Percentiles rank a stretch among this genome's conserved stretches.
Conservation (phyloP, 164 flowering plant species). For the Nymphaea colorata region DNA sequence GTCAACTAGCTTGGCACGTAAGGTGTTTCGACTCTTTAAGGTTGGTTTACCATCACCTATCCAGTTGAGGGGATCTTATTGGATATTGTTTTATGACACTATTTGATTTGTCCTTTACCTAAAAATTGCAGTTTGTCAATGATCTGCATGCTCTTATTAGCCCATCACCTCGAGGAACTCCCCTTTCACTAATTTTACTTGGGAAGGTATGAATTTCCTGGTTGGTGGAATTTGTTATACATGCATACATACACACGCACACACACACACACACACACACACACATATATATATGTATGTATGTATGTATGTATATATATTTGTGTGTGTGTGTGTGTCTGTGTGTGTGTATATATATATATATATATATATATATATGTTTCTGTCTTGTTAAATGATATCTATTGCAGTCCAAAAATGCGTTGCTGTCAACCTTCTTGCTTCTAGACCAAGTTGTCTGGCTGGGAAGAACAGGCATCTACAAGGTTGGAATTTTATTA, state of each 20-base stretch:
- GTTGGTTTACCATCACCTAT: constrained; percentile 16
- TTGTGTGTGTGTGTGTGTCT: too few species aligned
- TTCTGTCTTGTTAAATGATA: not conserved
- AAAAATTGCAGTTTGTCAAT: constrained; percentile 55
- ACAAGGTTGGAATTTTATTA: constrained; percentile 41
- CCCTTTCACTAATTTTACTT: constrained; percentile 73
- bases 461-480: constrained; percentile 91
- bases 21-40: constrained; percentile 98
- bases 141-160: constrained; percentile 62
- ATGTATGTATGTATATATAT: too few species aligned
- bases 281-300: not conserved
- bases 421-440: constrained; percentile 84
- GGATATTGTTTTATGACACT: not conserved
- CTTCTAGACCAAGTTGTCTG: constrained; percentile 97
- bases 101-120: too few species aligned
- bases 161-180: constrained; percentile 82
- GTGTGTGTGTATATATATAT: too few species aligned
- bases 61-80: not conserved
- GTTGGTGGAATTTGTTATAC: not conserved
- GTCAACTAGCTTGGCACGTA: constrained; percentile 83
- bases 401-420: constrained; percentile 78
- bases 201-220: constrained; percentile 53
- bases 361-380: not conserved
- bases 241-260: not conserved
- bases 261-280: not conserved